phyloP scores from a whole-genome alignment of 2,329 filamentous ascomycete genomes.

The Pseudomassariella vexata region DNA sequence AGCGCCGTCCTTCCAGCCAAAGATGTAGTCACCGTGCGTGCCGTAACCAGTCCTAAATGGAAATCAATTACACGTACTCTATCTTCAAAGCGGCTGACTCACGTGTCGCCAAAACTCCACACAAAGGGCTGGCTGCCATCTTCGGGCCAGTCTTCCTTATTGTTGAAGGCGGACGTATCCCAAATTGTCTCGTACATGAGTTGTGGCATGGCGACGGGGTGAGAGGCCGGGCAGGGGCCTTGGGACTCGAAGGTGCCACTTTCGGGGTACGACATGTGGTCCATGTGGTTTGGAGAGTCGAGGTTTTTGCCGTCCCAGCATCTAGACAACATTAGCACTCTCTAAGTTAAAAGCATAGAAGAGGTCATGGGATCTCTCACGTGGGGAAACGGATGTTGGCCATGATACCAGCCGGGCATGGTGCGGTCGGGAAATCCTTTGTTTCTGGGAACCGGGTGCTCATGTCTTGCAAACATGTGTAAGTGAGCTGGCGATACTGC shows the following conservation, averaged over 20 bases:
- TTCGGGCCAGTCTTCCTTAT: constrained; percentile 29
- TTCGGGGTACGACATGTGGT: constrained; percentile 34
- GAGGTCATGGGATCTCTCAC: constrained; percentile 45
- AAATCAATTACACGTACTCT: too few species aligned
- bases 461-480: constrained; percentile 33
- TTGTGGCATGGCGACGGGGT: constrained; percentile 33
- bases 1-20: constrained; percentile 34
- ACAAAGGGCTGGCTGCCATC: constrained; percentile 29
- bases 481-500: constrained; percentile 35
- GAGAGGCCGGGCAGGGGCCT: constrained; percentile 29
- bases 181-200: constrained; percentile 33
- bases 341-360: constrained; percentile 40
- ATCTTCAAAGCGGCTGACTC: too few species aligned
- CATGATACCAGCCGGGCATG: constrained; percentile 36
- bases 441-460: constrained; percentile 31
- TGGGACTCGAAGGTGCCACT: constrained; percentile 27
- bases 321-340: constrained; percentile 15
- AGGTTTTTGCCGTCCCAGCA: constrained; percentile 42
- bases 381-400: constrained; percentile 38
- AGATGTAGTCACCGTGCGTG: constrained; percentile 30
- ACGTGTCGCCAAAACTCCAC: constrained; percentile 23
- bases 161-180: constrained; percentile 30
- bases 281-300: constrained; percentile 34
- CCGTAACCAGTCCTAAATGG: constrained; percentile 27
- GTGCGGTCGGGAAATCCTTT: constrained; percentile 28